Evolutionary conservation across 805 yeast species (phyloP).

Genomic region (Kuraishia ogatae): DNA sequence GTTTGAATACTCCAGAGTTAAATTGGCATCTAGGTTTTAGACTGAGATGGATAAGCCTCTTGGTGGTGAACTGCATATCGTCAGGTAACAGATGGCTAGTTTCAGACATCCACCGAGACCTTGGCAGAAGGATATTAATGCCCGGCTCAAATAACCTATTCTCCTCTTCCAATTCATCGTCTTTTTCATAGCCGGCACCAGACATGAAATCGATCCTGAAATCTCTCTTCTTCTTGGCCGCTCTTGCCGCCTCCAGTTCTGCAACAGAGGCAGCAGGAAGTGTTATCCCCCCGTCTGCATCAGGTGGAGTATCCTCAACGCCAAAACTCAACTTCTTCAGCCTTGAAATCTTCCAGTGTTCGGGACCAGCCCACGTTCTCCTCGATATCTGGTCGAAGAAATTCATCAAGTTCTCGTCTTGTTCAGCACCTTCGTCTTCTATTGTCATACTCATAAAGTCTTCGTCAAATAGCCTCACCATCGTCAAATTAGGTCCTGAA

Average conservation of each 20-base stretch:
- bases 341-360: slow-evolving; percentile 79
- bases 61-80: slow-evolving; percentile 41
- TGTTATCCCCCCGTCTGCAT: background rate
- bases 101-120: slow-evolving; percentile 8
- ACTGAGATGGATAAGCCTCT: slow-evolving; percentile 35
- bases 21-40: slow-evolving; percentile 30
- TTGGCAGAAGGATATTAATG: slow-evolving; percentile 15
- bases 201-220: slow-evolving; percentile 18
- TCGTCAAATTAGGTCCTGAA: slow-evolving; percentile 21
- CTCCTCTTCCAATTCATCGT: slow-evolving; percentile 14
- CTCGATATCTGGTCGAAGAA: slow-evolving; percentile 70
- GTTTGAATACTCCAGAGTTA: slow-evolving; percentile 17
- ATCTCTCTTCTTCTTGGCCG: slow-evolving; percentile 19
- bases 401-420: slow-evolving; percentile 43
- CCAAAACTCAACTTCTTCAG: slow-evolving; percentile 18
- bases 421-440: slow-evolving; percentile 11
- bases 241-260: slow-evolving; percentile 2
- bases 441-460: slow-evolving; percentile 12
- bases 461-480: slow-evolving; percentile 24
- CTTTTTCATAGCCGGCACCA: slow-evolving; percentile 11
- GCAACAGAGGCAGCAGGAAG: background rate
- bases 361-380: slow-evolving; percentile 84
- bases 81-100: slow-evolving; percentile 31
- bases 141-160: slow-evolving; percentile 18
- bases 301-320: background rate